Conservation (phyloP, 306 rosid species). For the Malus domestica region DNA sequence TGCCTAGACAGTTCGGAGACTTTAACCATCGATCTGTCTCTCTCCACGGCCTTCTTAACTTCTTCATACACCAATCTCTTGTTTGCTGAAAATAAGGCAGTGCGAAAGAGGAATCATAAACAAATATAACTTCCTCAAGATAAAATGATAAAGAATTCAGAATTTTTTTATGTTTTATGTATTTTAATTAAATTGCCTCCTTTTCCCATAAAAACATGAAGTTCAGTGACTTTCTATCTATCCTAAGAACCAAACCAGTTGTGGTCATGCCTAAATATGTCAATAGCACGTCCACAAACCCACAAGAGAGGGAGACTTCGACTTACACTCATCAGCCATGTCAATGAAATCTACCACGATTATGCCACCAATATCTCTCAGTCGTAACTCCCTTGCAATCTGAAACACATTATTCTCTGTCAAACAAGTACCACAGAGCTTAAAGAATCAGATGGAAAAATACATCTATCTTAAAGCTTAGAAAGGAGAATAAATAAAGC, state of each 20-base stretch:
- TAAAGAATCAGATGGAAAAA: slow-evolving; percentile 12
- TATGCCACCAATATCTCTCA: slow-evolving; percentile 96
- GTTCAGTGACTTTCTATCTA: not conserved
- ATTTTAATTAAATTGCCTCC: not conserved
- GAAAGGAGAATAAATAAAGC: not conserved
- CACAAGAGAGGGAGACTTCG: slow-evolving; percentile 12
- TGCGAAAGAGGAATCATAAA: slow-evolving; percentile 6
- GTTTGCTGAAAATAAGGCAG: slow-evolving; percentile 53
- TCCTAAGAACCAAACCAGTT: not conserved
- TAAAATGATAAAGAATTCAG: not conserved
- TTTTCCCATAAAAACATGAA: not conserved
- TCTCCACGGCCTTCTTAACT: slow-evolving; percentile 86
- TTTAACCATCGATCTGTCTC: slow-evolving; percentile 83
- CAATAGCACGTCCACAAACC: not conserved
- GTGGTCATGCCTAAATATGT: not conserved
- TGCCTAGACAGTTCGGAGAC: slow-evolving; percentile 90
- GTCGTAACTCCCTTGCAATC: slow-evolving; percentile 93
- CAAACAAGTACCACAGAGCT: slow-evolving; percentile 10
- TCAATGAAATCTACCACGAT: slow-evolving; percentile 97
- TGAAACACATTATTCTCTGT: slow-evolving; percentile 34
- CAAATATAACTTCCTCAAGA: not conserved
- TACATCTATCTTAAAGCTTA: not conserved
- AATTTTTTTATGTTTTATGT: not conserved
- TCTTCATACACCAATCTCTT: slow-evolving; percentile 94
- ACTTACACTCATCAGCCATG: slow-evolving; percentile 90